phyloP scores from a whole-genome alignment of 257 asterid species.

The Nicotiana obtusifolia region DNA sequence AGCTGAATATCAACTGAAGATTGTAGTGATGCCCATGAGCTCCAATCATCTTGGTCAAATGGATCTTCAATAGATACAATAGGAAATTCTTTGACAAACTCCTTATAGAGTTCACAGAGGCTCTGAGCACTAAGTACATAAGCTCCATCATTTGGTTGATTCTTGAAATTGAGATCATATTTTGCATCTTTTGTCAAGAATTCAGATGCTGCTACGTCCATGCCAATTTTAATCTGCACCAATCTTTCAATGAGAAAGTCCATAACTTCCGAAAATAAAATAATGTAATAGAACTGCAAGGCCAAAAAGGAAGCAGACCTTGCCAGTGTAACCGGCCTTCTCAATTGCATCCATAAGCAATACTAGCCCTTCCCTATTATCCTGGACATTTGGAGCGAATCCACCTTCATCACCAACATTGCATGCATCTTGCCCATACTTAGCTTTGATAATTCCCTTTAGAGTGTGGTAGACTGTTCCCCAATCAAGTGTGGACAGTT shows the following conservation, averaged over 20 bases:
- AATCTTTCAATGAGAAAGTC: slow-evolving; percentile 6
- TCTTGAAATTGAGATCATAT: slow-evolving; percentile 94
- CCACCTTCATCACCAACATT: slow-evolving; percentile 99
- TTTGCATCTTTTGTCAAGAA: slow-evolving; percentile 76
- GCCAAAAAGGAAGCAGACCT: slow-evolving; percentile 34
- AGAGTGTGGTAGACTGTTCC: slow-evolving; percentile 80
- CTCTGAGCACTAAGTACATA: slow-evolving; percentile 67
- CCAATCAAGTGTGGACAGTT: neutral
- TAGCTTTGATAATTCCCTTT: slow-evolving; percentile 93
- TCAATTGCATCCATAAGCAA: slow-evolving; percentile 91
- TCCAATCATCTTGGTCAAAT: slow-evolving; percentile 99
- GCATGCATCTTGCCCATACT: slow-evolving; percentile 99
- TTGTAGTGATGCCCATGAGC: slow-evolving; percentile 83
- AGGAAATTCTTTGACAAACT: slow-evolving; percentile 83
- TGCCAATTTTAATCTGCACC: slow-evolving; percentile 90
- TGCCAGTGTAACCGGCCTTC: slow-evolving; percentile 90
- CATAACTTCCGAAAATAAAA: neutral
- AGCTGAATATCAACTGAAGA: slow-evolving; percentile 82
- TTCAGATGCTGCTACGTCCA: slow-evolving; percentile 99
- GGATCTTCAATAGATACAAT: slow-evolving; percentile 98
- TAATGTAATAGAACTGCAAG: neutral
- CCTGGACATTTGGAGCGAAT: slow-evolving; percentile 97
- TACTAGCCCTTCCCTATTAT: slow-evolving; percentile 89
- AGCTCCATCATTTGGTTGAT: slow-evolving; percentile 94
- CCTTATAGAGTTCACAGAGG: slow-evolving; percentile 76